Percentiles rank a stretch among this genome's conserved stretches.
phyloP scores from a whole-genome alignment of 2,329 filamentous ascomycete species.

The Claviceps capensis region DNA sequence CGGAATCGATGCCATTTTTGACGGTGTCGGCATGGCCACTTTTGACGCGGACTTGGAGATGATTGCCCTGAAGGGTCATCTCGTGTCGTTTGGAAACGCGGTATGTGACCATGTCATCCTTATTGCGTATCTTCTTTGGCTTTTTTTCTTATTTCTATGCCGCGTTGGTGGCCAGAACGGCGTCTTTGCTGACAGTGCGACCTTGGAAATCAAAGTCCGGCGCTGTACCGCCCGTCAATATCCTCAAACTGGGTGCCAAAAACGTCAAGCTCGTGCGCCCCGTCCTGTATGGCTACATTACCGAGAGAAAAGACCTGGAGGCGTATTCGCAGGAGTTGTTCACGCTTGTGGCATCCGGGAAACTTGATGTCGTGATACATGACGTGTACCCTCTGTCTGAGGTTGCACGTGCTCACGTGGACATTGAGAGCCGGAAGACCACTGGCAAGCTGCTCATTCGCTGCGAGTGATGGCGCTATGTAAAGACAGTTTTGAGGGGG shows the following conservation, averaged over 20 bases:
- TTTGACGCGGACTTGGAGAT: conserved; percentile 67
- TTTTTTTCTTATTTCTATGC: conserved; percentile 6
- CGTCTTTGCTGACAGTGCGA: too few relatives aligned
- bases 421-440: conserved; percentile 71
- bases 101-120: conserved; percentile 24
- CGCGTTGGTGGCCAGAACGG: too few relatives aligned
- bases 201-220: conserved; percentile 34
- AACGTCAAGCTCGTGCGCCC: conserved; percentile 69
- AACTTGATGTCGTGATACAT: conserved; percentile 61
- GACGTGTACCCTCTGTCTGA: conserved; percentile 65
- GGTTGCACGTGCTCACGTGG: conserved; percentile 55
- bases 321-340: conserved; percentile 61
- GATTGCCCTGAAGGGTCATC: conserved; percentile 61
- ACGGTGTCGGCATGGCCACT: conserved; percentile 73
- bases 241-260: conserved; percentile 50
- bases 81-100: conserved; percentile 73
- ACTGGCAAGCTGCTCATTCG: conserved; percentile 72
- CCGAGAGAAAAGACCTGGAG: conserved; percentile 56
- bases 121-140: too few relatives aligned
- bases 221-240: conserved; percentile 54
- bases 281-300: conserved; percentile 56
- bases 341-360: conserved; percentile 51
- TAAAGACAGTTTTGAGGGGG: too few relatives aligned
- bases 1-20: conserved; percentile 68
- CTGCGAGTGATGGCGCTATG: conserved; percentile 26